Evolutionary conservation across 106 monocot genomes (phyloP), one percentile per base, ranked within the genome.

Genomic region (Acanthochlamys bracteata): DNA sequence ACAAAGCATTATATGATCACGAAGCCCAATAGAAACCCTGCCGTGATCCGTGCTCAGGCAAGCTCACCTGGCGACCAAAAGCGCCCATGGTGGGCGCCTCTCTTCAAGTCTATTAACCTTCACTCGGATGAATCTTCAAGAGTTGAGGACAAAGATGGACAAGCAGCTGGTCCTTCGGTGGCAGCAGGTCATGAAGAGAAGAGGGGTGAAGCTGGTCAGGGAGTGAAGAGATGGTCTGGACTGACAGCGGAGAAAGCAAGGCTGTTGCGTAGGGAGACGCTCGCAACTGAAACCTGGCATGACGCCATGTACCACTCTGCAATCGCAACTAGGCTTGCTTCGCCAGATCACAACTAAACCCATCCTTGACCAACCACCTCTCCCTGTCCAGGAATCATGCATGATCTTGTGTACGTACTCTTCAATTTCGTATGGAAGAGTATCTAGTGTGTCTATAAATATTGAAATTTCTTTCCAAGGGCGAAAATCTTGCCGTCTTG

Each of bases 221-320:
- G 16, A 54, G 16, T 19, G 10, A 54, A 17, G 53, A 10, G 53
- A 19, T 6, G 53, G 53, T 11, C 53, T 10, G 7, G 53, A 19
- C 53, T 54, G 53, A 54, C 53, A 19, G 53, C 10, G 53, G 53
- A 54, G 53, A 54, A 54, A 19, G 53, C 53, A 19, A 11, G 16
- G 10, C 7, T 54, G 53, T 19, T 54, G 53, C 53, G 53, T 6
- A 10, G 59, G 24, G 25, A 59, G 59, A 24, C 27, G 59, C 23
- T 23, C 13, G 59, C 23, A 24, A 59, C 25, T 21, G 59, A 59
- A 26, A 59, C 21, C 59, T 59, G 59, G 59, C 59, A 59, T 17
- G 59, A 59, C 26, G 59, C 25, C 26, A 59, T 59, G 59, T 59
- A 59, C 26, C 59, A 59, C 59, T 59, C 59, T 24, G 59, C 59